Conservation (phyloP, 345 rosid genomes). For the Acer campestre region DNA sequence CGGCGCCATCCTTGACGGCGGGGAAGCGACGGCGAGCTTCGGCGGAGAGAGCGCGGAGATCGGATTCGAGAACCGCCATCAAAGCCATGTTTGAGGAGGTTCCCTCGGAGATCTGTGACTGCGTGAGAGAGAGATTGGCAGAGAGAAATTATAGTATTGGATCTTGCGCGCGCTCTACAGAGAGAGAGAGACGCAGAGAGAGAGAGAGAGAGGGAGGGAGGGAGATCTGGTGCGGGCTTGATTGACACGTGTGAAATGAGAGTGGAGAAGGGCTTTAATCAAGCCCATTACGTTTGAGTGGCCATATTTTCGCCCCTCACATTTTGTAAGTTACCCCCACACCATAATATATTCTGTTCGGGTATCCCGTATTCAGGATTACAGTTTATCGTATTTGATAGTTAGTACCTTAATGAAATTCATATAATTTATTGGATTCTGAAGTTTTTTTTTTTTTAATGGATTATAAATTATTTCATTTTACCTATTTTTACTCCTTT, state of each 20-base stretch:
- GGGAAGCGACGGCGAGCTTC: slow-evolving; percentile 96
- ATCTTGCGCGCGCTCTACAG: not conserved
- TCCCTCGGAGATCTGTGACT: slow-evolving; percentile 9
- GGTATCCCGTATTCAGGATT: too few relatives aligned
- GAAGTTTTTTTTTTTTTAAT: too few relatives aligned
- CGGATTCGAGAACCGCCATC: slow-evolving; percentile 93
- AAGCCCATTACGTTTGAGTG: not conserved
- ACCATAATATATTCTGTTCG: too few relatives aligned
- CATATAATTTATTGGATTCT: too few relatives aligned
- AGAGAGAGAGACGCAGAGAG: not conserved
- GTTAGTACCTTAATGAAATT: too few relatives aligned
- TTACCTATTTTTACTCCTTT: too few relatives aligned
- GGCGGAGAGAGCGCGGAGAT: slow-evolving; percentile 95
- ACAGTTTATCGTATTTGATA: too few relatives aligned
- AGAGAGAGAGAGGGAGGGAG: not conserved
- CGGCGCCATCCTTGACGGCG: slow-evolving; percentile 93
- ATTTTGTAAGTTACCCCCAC: not conserved
- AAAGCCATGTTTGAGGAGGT: slow-evolving; percentile 63
- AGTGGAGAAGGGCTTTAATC: not conserved
- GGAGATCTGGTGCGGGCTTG: not conserved
- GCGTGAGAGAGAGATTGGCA: not conserved
- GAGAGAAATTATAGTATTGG: not conserved
- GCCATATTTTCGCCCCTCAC: not conserved
- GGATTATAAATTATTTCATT: too few relatives aligned
- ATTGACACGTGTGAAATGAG: slow-evolving; percentile 2